Percentiles rank a stretch among this genome's conserved stretches.
Evolutionary conservation across 2,329 filamentous ascomycete species (phyloP).

Genomic region (Alternaria novae-zelandiae): DNA sequence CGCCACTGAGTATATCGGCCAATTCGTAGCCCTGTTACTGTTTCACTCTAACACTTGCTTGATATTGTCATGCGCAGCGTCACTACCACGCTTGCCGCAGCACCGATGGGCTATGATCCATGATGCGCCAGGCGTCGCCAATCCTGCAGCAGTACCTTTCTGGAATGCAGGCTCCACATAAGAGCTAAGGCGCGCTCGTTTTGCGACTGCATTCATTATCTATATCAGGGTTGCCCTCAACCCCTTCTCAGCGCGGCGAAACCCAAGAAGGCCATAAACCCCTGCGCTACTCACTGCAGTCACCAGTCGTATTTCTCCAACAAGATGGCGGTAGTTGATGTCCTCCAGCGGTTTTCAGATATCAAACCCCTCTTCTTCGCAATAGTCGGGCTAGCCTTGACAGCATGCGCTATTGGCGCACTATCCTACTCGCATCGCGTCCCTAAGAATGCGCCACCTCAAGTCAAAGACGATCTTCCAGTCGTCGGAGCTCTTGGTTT

Average conservation of each 20-base stretch:
- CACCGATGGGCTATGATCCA: not conserved
- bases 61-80: not conserved
- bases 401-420: constrained; percentile 16
- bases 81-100: not conserved
- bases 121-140: not conserved
- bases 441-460: constrained; percentile 28
- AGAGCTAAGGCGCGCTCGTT: not conserved
- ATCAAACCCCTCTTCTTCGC: constrained; percentile 18
- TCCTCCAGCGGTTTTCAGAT: not conserved
- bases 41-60: not conserved
- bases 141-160: not conserved
- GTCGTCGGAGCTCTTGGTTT: constrained; percentile 55
- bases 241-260: not conserved
- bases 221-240: not conserved
- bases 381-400: constrained; percentile 12
- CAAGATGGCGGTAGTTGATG: constrained; percentile 20
- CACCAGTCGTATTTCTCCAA: not conserved
- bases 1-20: not conserved
- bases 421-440: constrained; percentile 26
- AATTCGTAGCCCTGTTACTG: not conserved
- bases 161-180: not conserved
- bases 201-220: not conserved
- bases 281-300: not conserved
- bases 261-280: not conserved
- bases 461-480: constrained; percentile 41